Percentiles rank a stretch among this genome's conserved stretches.
These are phyloP conservation scores for Cladosporium sp. DNA, from an alignment of 2,329 filamentous ascomycete genomes.

Conservation along the genomic window DNA sequence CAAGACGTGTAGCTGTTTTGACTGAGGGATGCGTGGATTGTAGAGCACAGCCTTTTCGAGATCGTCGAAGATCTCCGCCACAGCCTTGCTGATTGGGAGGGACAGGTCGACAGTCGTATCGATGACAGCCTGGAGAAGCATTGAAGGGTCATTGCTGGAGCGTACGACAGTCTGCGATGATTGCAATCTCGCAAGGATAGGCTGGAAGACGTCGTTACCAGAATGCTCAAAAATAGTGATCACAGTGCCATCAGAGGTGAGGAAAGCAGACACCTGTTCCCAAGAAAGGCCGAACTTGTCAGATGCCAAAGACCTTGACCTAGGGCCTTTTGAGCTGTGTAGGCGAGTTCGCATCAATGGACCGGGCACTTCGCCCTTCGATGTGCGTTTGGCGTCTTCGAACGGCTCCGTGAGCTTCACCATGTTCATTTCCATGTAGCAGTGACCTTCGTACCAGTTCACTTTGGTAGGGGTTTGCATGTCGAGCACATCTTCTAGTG, in stretches of 20 bases:
- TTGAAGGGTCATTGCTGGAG: constrained; percentile 81
- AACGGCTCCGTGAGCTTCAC: constrained; percentile 19
- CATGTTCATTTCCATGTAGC: constrained; percentile 52
- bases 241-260: constrained; percentile 83
- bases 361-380: background rate
- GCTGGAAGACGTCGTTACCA: constrained; percentile 61
- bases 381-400: background rate
- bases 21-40: constrained; percentile 74
- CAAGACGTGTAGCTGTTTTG: constrained; percentile 67
- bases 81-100: constrained; percentile 79
- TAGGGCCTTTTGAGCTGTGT: background rate
- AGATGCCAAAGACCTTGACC: constrained; percentile 21
- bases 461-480: constrained; percentile 81
- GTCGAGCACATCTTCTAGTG: constrained; percentile 86
- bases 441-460: constrained; percentile 73
- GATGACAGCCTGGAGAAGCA: constrained; percentile 84
- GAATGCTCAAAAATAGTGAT: constrained; percentile 92
- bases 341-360: background rate
- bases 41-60: constrained; percentile 84
- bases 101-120: constrained; percentile 90
- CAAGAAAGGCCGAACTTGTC: constrained; percentile 57
- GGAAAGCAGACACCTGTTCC: constrained; percentile 87
- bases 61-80: constrained; percentile 82
- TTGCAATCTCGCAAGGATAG: constrained; percentile 71
- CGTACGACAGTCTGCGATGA: constrained; percentile 79